Conservation (phyloP, 352 stramenopile species). For the Phytophthora lateralis region DNA sequence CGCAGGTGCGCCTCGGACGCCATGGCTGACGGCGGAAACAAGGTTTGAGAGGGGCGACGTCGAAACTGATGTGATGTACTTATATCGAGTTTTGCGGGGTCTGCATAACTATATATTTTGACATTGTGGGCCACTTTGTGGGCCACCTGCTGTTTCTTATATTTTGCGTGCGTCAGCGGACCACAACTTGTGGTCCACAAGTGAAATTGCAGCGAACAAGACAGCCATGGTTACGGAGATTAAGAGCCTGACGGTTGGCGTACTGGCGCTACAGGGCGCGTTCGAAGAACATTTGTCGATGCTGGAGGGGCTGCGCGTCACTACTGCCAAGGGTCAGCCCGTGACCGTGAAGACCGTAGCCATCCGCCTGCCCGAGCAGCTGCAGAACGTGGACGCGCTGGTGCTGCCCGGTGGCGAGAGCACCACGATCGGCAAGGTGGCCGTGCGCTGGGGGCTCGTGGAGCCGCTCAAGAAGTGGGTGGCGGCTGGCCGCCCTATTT, state of each 20-base stretch:
- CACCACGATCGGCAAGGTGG: slow-evolving; percentile 95
- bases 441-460: slow-evolving; percentile 77
- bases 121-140: slow-evolving; percentile 14
- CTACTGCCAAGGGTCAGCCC: slow-evolving; percentile 20
- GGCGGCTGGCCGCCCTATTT: slow-evolving; percentile 80
- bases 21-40: slow-evolving; percentile 38
- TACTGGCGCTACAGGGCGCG: slow-evolving; percentile 91
- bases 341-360: slow-evolving; percentile 65
- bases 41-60: too few relatives aligned
- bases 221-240: slow-evolving; percentile 12
- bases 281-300: slow-evolving; percentile 93
- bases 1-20: slow-evolving; percentile 82
- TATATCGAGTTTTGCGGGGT: slow-evolving; percentile 4
- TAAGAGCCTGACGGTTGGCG: slow-evolving; percentile 66
- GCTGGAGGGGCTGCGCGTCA: slow-evolving; percentile 56
- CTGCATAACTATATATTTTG: too few relatives aligned
- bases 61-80: slow-evolving; percentile 11
- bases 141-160: slow-evolving; percentile 1
- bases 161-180: neutral
- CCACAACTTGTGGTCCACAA: slow-evolving; percentile 19
- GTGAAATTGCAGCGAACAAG: neutral
- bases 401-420: slow-evolving; percentile 96
- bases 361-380: slow-evolving; percentile 81
- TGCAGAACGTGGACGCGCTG: slow-evolving; percentile 89
- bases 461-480: slow-evolving; percentile 87